A percentile compares a stretch with the other conserved stretches of the same genome.
phyloP scores from a whole-genome alignment of 83 land plant genomes.

The Picea abies region DNA sequence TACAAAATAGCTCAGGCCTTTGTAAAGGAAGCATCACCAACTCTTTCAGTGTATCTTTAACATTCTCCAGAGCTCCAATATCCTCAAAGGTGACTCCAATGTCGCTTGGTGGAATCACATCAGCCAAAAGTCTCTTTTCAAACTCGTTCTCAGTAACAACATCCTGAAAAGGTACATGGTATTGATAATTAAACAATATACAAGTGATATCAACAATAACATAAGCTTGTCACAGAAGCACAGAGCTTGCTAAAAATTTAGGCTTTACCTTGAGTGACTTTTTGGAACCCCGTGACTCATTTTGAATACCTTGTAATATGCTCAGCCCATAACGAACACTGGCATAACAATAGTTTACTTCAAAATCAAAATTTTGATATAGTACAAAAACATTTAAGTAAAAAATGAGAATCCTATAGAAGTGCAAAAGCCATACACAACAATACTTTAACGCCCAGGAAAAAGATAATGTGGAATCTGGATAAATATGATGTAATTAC shows the following conservation, averaged over 20 bases:
- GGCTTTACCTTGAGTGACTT: conserved; percentile 65
- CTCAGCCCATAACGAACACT: conserved; percentile 63
- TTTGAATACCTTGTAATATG: conserved; percentile 57
- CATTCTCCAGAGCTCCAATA: conserved; percentile 95
- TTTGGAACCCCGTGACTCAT: conserved; percentile 50
- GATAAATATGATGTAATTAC: conserved; percentile 21
- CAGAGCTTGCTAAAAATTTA: neutral
- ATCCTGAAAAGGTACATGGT: conserved; percentile 40
- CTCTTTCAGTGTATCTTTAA: conserved; percentile 90
- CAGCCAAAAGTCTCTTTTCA: conserved; percentile 72
- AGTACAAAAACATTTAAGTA: no score
- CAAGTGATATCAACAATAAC: neutral
- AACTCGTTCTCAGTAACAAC: conserved; percentile 86
- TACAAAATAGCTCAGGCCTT: conserved; percentile 87
- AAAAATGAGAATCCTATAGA: neutral
- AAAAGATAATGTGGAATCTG: neutral
- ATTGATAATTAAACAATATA: no score
- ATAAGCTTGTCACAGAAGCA: neutral
- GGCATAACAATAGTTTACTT: conserved; percentile 20
- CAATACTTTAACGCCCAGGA: neutral
- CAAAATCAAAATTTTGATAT: neutral
- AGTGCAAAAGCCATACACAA: neutral
- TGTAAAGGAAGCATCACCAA: conserved; percentile 98
- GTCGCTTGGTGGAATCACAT: conserved; percentile 87
- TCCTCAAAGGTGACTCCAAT: conserved; percentile 96